Conservation (phyloP, 2,329 filamentous ascomycete genomes). For the Cadophora malorum region DNA sequence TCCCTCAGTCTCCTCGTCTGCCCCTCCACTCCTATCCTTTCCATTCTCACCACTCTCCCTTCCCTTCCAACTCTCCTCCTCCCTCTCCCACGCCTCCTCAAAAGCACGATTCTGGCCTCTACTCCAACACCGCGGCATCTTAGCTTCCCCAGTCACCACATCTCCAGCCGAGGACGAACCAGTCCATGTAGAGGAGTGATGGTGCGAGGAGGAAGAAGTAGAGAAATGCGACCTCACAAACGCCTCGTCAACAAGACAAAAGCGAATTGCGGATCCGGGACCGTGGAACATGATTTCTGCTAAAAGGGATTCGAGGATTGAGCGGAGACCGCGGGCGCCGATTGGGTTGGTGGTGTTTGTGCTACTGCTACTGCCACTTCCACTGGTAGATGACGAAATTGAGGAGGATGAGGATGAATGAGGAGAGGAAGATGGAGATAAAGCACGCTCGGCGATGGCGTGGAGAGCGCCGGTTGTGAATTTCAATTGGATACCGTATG, state of each 20-base stretch:
- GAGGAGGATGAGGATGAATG: not conserved
- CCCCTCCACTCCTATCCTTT: not conserved
- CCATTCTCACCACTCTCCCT: conserved; percentile 14
- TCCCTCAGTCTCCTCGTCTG: conserved; percentile 9
- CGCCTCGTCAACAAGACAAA: conserved; percentile 74
- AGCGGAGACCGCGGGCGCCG: conserved; percentile 79
- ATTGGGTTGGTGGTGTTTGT: conserved; percentile 59
- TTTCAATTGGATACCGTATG: conserved; percentile 73
- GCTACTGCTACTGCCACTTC: conserved; percentile 49
- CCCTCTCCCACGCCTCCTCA: conserved; percentile 70
- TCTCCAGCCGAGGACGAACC: no score
- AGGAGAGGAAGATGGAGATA: conserved; percentile 50
- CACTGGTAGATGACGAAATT: not conserved
- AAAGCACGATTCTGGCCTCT: conserved; percentile 74
- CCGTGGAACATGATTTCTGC: conserved; percentile 84
- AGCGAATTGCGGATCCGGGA: conserved; percentile 66
- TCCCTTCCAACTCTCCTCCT: conserved; percentile 51
- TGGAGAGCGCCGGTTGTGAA: conserved; percentile 85
- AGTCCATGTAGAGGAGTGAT: not conserved
- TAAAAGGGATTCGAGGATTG: conserved; percentile 80
- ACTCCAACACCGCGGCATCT: conserved; percentile 61
- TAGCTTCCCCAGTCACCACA: conserved; percentile 48
- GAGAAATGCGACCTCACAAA: conserved; percentile 34
- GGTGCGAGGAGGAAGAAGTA: conserved; percentile 1
- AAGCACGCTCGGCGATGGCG: conserved; percentile 69